phyloP scores from a whole-genome alignment of 2,329 filamentous ascomycete genomes.

The Stagonosporopsis cucurbitacearum region DNA sequence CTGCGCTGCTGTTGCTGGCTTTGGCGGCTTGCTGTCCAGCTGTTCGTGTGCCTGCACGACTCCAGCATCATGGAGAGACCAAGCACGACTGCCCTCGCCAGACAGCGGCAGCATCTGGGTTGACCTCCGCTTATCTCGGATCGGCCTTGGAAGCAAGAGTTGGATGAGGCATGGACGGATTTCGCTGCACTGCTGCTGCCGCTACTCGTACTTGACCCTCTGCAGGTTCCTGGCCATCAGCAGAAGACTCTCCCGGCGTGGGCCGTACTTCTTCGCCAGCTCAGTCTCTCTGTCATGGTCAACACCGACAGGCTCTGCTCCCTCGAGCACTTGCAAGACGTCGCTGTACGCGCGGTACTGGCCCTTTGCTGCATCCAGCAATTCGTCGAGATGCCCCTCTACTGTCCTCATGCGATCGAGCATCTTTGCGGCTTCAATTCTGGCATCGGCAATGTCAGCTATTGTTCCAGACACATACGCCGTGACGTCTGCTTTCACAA shows the following conservation, averaged over 20 bases:
- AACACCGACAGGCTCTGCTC: not conserved
- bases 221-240: conserved; percentile 2
- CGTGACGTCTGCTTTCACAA: not conserved
- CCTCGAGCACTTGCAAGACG: not conserved
- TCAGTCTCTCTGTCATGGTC: not conserved
- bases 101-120: not conserved
- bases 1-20: not conserved
- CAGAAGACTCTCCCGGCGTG: conserved; percentile 6
- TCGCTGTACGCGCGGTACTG: conserved; percentile 17
- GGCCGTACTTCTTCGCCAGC: not conserved
- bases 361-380: conserved; percentile 13
- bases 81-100: not conserved
- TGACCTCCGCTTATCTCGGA: conserved; percentile 1
- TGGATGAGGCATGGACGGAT: not conserved
- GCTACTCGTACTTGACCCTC: not conserved
- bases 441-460: not conserved
- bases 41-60: not conserved
- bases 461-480: not conserved
- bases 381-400: conserved; percentile 13
- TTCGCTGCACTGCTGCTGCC: not conserved
- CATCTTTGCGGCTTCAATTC: conserved; percentile 5
- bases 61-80: conserved; percentile 7
- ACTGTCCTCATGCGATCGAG: conserved; percentile 6
- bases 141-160: not conserved
- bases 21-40: not conserved